Conservation (phyloP, 2,329 filamentous ascomycete species). For the Hymenoscyphus fraxineus region DNA sequence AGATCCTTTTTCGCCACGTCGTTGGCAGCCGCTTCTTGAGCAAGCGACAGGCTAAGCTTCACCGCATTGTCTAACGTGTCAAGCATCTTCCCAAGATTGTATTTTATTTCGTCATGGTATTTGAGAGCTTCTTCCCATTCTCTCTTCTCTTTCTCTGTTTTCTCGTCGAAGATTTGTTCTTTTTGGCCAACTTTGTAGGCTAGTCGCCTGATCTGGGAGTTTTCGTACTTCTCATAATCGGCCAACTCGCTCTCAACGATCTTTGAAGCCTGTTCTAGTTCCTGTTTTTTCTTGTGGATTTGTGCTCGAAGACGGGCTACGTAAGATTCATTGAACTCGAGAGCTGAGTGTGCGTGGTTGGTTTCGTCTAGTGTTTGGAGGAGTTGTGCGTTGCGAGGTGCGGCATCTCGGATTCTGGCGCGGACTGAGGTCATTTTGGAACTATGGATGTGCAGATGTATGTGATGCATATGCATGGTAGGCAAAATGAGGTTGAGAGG, state of each 20-base stretch:
- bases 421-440: slow-evolving; percentile 17
- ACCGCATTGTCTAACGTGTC: not conserved
- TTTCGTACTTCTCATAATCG: slow-evolving; percentile 50
- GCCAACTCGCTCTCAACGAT: slow-evolving; percentile 46
- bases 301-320: slow-evolving; percentile 45
- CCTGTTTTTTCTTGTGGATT: slow-evolving; percentile 36
- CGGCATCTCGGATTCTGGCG: slow-evolving; percentile 39
- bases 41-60: no score
- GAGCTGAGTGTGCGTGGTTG: slow-evolving; percentile 44
- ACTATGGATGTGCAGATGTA: no score
- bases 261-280: slow-evolving; percentile 39
- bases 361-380: slow-evolving; percentile 46
- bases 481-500: no score
- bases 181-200: slow-evolving; percentile 49
- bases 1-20: slow-evolving; percentile 42
- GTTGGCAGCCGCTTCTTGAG: no score
- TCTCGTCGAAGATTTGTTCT: slow-evolving; percentile 46
- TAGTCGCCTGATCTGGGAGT: slow-evolving; percentile 50
- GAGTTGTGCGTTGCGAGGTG: slow-evolving; percentile 42
- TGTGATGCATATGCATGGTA: no score
- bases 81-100: slow-evolving; percentile 40
- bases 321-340: slow-evolving; percentile 44
- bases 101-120: slow-evolving; percentile 43
- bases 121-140: slow-evolving; percentile 53
- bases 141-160: slow-evolving; percentile 49